Base-by-base conservation (phyloP, 106 monocot species). In the Chionographis japonica region DNA sequence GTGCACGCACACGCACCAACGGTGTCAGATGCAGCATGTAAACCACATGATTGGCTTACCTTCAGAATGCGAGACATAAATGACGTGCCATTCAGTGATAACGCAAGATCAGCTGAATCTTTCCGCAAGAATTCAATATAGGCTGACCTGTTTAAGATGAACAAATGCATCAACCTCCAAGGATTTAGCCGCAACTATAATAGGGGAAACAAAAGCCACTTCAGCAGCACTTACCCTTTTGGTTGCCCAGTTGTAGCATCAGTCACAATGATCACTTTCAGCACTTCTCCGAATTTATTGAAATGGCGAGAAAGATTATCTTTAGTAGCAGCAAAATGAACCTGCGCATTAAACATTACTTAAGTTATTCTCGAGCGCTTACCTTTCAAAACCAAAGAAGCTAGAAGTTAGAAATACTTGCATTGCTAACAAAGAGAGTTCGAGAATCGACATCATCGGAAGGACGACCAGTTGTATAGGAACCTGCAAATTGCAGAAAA, bases 21-120 rank as follows among this genome's bases (percentile, higher is more conserved):
- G 9, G 46, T 46, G 9, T 46, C 27, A 46, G 46, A 46, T 46
- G 9, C 46, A 46, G 46, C 2, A 46, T 46, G 9, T 46, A 12
- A 68, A 39, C 5, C 2, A 20, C 7, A 13, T 16, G 19, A 67
- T 68, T 42, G 75, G 49, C 37, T 55, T 77, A 89, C 95, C 89
- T 97, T 97, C 14, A 97, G 69, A 72, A 92, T 86, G 9, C 95
- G 89, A 41, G 95, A 97, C 92, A 97, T 89, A 70, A 97, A 97
- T 61, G 91, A 97, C 50, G 95, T 97, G 35, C 92, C 92, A 71
- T 87, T 92, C 60, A 92, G 72, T 13, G 95, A 86, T 56, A 97
- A 71, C 43, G 95, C 95, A 20, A 69, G 63, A 40, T 97, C 95
- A 50, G 92, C 84, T 27, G 95, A 92, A 80, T 97, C 95, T 72